These are phyloP conservation scores for Fusarium sp. DNA, from an alignment of 2,329 filamentous ascomycete species.

Conservation along the genomic window DNA sequence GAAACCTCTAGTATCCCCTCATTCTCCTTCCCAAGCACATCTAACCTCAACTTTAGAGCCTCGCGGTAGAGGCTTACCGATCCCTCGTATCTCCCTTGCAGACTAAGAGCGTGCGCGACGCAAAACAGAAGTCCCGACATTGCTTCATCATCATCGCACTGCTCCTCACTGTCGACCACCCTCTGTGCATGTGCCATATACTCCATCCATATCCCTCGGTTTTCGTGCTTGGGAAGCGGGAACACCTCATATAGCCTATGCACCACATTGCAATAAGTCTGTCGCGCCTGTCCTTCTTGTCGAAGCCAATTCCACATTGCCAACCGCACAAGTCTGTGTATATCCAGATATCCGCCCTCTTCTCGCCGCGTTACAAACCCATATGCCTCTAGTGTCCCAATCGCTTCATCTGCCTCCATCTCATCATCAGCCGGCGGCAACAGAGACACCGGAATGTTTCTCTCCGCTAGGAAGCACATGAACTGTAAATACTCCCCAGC, in stretches of 20 bases:
- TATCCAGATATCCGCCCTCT: conserved; percentile 42
- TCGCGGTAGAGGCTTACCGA: background rate
- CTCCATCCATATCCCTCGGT: conserved; percentile 10
- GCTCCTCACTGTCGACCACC: too few relatives aligned
- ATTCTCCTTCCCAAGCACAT: background rate
- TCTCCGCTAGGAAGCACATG: conserved; percentile 51
- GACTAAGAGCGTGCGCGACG: too few relatives aligned
- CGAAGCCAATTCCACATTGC: conserved; percentile 51
- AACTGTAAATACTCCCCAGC: conserved; percentile 52
- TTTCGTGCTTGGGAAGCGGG: conserved; percentile 27
- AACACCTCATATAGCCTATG: conserved; percentile 29
- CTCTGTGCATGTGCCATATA: too few relatives aligned
- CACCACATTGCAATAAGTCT: conserved; percentile 6
- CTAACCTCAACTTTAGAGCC: background rate
- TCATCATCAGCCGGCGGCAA: conserved; percentile 35
- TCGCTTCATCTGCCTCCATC: conserved; percentile 40
- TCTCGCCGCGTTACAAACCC: conserved; percentile 51
- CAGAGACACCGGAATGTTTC: conserved; percentile 51
- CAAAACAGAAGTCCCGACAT: too few relatives aligned
- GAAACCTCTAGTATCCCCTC: background rate
- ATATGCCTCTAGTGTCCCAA: conserved; percentile 50
- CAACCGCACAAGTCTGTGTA: conserved; percentile 54
- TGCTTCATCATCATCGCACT: too few relatives aligned
- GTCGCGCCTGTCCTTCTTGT: background rate
- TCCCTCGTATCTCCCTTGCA: conserved; percentile 14